Base-by-base conservation (phyloP, 805 yeast species). In the Ogataea nakhonphanomensis region DNA sequence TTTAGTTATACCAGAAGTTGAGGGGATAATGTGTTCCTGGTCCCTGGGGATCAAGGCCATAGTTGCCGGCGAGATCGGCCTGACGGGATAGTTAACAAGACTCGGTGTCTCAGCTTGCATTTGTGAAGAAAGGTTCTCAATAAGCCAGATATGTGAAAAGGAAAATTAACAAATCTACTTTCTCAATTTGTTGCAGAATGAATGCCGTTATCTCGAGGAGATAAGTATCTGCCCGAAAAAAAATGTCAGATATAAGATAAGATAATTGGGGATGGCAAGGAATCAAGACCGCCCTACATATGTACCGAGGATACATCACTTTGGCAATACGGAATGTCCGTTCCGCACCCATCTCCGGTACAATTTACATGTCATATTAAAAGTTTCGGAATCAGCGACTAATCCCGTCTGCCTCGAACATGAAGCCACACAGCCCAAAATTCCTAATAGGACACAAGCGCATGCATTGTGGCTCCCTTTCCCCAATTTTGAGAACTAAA, bases 41-140 rank as follows among this genome's bases (percentile, higher is more conserved):
- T 55, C 58, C 34, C 33, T 31, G 0, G 59, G 55, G 5, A 54
- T 46, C 31, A 35, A 31, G 1, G 41, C 25, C 14, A 25, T 15
- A 4, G 50, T 30, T 12, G 44, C 48, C 1, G 32, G n/a, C 3
- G 61, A 45, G 7, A 48, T 34, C 12, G 39, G 35, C 21, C 47
- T 49, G 25, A 61, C 50, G 4, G 65, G 64, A 33, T 46, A 60
- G 36, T 55, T 54, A 21, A 54, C 42, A n/a, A 33, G 36, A 33
- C 37, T 33, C 3, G 40, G 29, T 10, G 41, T 21, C 6, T 40
- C 43, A 13, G 35, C 29, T 35, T 33, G 36, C 21, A 30, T 30
- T 35, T 4, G 11, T 17, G 25, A n/a, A 7, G 11, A 11, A 11
- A 14, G 11, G 25, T 23, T 20, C 7, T 15, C 31, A 17, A 9